Percentiles rank a stretch among this genome's conserved stretches.
These are phyloP conservation scores for Amphicarpaea edgeworthii DNA, from an alignment of 306 rosid genomes.

Conservation along the genomic window DNA sequence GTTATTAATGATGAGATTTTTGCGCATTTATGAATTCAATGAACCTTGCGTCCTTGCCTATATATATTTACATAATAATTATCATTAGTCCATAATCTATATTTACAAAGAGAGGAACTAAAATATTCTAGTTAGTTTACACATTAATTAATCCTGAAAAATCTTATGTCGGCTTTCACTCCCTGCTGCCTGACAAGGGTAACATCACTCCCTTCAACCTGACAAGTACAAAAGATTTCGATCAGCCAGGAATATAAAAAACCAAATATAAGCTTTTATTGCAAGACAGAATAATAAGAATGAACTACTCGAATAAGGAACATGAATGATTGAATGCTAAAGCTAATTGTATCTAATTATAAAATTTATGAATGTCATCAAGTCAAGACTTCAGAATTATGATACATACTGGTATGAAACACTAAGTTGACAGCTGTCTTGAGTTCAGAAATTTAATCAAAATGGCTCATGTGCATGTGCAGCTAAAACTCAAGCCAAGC, in stretches of 20 bases:
- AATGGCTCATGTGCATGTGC: slow-evolving; percentile 23
- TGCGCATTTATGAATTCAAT: slow-evolving; percentile 3
- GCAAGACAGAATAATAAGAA: neutral
- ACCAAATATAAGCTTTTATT: neutral
- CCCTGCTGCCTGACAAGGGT: slow-evolving; percentile 42
- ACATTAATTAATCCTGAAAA: slow-evolving; percentile 16
- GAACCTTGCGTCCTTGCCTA: slow-evolving; percentile 24
- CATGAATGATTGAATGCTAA: slow-evolving; percentile 3
- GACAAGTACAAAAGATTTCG: slow-evolving; percentile 19
- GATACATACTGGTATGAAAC: slow-evolving; percentile 32
- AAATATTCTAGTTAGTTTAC: slow-evolving; percentile 26
- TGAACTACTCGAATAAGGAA: slow-evolving; percentile 3
- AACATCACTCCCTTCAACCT: slow-evolving; percentile 39
- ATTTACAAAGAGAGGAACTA: slow-evolving; percentile 22
- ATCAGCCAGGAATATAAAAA: neutral
- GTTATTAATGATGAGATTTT: slow-evolving; percentile 1
- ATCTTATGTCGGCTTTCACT: slow-evolving; percentile 33
- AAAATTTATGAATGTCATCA: too few relatives aligned
- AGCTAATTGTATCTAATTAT: neutral
- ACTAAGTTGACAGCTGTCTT: slow-evolving; percentile 28
- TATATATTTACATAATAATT: slow-evolving; percentile 44
- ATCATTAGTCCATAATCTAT: slow-evolving; percentile 10
- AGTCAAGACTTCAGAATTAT: slow-evolving; percentile 20
- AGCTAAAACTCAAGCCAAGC: slow-evolving; percentile 32
- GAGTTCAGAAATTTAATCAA: slow-evolving; percentile 35